Conservation (phyloP, 2,329 filamentous ascomycete genomes). For the Chaetomium olivaceum region DNA sequence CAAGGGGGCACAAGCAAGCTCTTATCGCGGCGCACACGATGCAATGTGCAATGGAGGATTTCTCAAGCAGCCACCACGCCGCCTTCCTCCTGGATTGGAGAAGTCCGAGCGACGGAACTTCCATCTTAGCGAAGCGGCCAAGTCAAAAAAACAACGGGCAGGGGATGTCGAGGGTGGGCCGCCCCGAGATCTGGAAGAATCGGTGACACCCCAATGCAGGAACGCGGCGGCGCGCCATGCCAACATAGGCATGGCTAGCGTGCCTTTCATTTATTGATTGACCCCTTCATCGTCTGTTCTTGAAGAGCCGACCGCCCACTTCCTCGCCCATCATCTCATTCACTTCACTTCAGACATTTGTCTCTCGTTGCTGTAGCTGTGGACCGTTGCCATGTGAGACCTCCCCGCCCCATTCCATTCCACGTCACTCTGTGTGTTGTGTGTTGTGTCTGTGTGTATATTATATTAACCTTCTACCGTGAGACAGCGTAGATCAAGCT, state of each 20-base stretch:
- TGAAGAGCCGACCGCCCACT: not conserved
- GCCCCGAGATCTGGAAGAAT: conserved; percentile 13
- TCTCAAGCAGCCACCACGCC: not conserved
- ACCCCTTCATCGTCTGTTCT: conserved; percentile 11
- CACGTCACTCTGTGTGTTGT: not conserved
- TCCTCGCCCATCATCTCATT: not conserved
- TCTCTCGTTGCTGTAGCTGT: conserved; percentile 17
- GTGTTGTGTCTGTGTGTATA: not conserved
- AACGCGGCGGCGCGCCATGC: conserved; percentile 12
- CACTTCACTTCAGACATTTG: conserved; percentile 2
- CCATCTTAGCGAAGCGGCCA: not conserved
- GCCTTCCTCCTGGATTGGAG: conserved; percentile 11
- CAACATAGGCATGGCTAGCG: conserved; percentile 11
- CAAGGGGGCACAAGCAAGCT: not conserved
- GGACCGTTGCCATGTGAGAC: conserved; percentile 25
- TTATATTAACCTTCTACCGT: conserved; percentile 12
- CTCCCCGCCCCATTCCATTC: conserved; percentile 8
- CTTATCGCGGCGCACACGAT: not conserved
- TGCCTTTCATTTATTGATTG: conserved; percentile 13
- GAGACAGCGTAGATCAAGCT: not conserved
- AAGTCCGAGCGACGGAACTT: conserved; percentile 11
- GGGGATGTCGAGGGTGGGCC: not conserved
- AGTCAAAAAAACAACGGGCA: not conserved
- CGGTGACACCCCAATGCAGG: not conserved
- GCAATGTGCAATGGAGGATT: not conserved